Evolutionary conservation across 78 protist species (phyloP).

Genomic region (slime mould (Dictyostelium discoideum)): DNA sequence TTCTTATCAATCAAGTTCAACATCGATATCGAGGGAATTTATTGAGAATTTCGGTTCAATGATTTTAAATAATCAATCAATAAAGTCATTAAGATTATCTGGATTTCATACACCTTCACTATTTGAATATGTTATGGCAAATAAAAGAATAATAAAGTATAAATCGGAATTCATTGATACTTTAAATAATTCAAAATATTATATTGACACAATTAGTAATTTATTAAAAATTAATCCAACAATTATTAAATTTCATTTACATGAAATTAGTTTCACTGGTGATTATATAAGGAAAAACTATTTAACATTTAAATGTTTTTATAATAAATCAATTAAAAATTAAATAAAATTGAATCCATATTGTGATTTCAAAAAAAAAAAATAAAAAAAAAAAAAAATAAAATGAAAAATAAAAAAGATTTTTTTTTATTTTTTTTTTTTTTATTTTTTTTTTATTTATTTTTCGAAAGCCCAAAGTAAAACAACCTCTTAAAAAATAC

Average conservation of each 20-base stretch:
- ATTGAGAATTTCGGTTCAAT: constrained; percentile 6
- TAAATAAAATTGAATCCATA: background rate
- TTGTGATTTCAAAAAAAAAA: no score
- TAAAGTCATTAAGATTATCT: background rate
- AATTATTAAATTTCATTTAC: constrained; percentile 4
- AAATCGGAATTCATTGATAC: background rate
- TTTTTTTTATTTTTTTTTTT: no score
- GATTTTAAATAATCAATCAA: background rate
- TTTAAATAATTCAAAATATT: background rate
- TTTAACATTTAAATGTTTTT: background rate
- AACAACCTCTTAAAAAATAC: no score
- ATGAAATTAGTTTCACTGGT: constrained; percentile 1
- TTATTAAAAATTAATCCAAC: background rate
- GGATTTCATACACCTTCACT: background rate
- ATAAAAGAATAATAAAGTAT: background rate
- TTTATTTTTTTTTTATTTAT: no score
- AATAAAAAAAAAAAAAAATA: background rate
- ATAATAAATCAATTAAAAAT: background rate
- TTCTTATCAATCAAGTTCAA: background rate
- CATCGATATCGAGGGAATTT: background rate
- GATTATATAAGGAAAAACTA: background rate
- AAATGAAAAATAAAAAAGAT: no score
- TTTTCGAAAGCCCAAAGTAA: no score
- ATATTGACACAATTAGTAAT: background rate
- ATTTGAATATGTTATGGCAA: background rate